phyloP scores from a whole-genome alignment of 352 stramenopile genomes.

The Pythium apleroticum region DNA sequence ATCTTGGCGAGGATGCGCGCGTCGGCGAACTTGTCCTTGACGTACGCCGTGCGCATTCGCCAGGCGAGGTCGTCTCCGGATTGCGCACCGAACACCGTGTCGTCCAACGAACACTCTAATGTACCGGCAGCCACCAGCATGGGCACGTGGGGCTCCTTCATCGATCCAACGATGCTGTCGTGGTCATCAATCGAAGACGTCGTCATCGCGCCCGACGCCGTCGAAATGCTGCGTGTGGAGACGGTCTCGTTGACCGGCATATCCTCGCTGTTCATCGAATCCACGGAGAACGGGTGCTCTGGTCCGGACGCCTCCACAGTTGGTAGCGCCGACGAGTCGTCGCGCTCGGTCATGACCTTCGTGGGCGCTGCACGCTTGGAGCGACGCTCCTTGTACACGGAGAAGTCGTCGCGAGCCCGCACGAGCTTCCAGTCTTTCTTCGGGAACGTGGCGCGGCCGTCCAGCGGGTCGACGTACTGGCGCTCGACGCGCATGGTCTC shows the following conservation, averaged over 20 bases:
- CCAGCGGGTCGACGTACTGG: slow-evolving; percentile 29
- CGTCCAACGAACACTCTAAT: slow-evolving; percentile 50
- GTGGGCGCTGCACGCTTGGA: slow-evolving; percentile 3
- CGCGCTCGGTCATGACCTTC: not conserved
- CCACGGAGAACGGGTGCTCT: slow-evolving; percentile 15
- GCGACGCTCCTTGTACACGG: slow-evolving; percentile 34
- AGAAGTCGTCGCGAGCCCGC: slow-evolving; percentile 25
- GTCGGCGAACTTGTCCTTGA: slow-evolving; percentile 54
- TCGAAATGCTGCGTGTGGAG: slow-evolving; percentile 14
- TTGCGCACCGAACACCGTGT: slow-evolving; percentile 48
- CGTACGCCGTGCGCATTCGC: slow-evolving; percentile 44
- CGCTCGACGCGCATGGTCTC: slow-evolving; percentile 46
- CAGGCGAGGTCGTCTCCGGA: slow-evolving; percentile 42
- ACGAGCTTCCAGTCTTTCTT: slow-evolving; percentile 39
- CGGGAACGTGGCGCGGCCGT: slow-evolving; percentile 27
- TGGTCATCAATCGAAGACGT: slow-evolving; percentile 11
- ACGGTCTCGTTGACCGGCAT: not conserved
- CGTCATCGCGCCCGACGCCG: slow-evolving; percentile 16
- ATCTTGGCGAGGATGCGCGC: slow-evolving; percentile 43
- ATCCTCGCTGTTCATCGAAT: slow-evolving; percentile 19
- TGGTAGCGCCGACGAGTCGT: not conserved
- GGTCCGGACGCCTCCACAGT: not conserved
- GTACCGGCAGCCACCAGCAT: slow-evolving; percentile 42
- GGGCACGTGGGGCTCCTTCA: slow-evolving; percentile 31
- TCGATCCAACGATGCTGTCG: slow-evolving; percentile 19